phyloP scores from a whole-genome alignment of 2,329 filamentous ascomycete species.

The Orbilia javanica region DNA sequence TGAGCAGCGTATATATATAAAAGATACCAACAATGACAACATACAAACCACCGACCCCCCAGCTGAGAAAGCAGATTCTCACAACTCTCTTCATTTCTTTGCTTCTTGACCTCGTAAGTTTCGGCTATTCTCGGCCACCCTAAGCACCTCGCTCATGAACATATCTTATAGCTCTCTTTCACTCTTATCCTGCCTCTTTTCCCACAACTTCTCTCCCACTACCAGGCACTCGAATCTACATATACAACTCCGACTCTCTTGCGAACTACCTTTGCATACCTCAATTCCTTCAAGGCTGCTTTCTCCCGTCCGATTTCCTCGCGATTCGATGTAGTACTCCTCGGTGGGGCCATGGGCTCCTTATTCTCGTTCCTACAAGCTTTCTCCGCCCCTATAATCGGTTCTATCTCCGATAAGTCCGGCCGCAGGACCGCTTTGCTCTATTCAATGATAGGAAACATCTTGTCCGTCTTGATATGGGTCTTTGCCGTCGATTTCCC shows the following conservation, averaged over 20 bases:
- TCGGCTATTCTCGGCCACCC: background rate
- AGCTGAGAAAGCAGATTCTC: constrained; percentile 80
- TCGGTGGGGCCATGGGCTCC: constrained; percentile 92
- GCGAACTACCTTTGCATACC: constrained; percentile 80
- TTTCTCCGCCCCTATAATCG: constrained; percentile 90
- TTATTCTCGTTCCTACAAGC: constrained; percentile 94
- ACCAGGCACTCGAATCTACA: constrained; percentile 70
- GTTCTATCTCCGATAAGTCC: constrained; percentile 86
- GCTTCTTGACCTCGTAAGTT: constrained; percentile 84
- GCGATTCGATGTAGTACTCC: constrained; percentile 94
- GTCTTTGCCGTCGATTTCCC: constrained; percentile 92
- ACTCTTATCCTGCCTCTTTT: constrained; percentile 98
- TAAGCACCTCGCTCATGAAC: background rate
- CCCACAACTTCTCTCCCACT: constrained; percentile 94
- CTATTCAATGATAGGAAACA: constrained; percentile 92
- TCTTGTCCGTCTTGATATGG: constrained; percentile 93
- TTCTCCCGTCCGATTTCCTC: constrained; percentile 94
- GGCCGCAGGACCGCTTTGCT: constrained; percentile 84
- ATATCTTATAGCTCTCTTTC: constrained; percentile 84
- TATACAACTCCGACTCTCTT: constrained; percentile 69
- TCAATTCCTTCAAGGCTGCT: constrained; percentile 94
- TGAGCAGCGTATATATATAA: constrained; percentile 35
- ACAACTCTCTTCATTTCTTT: constrained; percentile 90
- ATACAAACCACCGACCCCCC: constrained; percentile 65
- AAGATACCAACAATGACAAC: constrained; percentile 35